These are phyloP conservation scores for Quercus phellos DNA, from an alignment of 331 rosid genomes.

Conservation along the genomic window DNA sequence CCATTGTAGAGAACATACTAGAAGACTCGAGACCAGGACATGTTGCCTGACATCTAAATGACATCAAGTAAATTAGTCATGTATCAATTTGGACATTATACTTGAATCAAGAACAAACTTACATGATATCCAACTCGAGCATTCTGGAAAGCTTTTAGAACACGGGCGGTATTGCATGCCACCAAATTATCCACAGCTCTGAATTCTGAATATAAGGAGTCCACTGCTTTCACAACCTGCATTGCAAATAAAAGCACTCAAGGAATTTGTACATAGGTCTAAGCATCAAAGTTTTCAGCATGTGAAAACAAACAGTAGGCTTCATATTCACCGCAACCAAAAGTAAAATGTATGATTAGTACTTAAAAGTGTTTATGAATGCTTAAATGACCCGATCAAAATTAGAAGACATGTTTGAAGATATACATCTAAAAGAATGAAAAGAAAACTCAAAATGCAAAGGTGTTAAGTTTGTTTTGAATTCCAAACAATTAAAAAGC, in stretches of 20 bases:
- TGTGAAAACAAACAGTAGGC: background rate
- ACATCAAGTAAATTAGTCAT: background rate
- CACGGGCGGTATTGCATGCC: slow-evolving; percentile 67
- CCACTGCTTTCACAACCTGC: slow-evolving; percentile 83
- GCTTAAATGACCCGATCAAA: background rate
- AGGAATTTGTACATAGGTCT: background rate
- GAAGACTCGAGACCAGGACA: background rate
- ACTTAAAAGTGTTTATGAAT: background rate
- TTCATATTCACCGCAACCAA: background rate
- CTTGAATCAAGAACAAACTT: slow-evolving; percentile 14
- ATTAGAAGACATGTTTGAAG: background rate
- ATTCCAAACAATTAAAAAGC: background rate
- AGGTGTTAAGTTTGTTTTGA: background rate
- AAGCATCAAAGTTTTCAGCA: slow-evolving; percentile 9
- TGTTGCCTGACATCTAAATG: background rate
- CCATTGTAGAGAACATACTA: slow-evolving; percentile 1
- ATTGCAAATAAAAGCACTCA: slow-evolving; percentile 22
- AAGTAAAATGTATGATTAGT: background rate
- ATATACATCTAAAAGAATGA: background rate
- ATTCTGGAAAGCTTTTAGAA: slow-evolving; percentile 73
- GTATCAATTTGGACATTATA: background rate
- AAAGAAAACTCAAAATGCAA: background rate
- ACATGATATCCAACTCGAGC: slow-evolving; percentile 91
- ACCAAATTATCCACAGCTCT: slow-evolving; percentile 82
- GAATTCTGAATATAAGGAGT: slow-evolving; percentile 64